Base-by-base conservation (phyloP, 192 early-diverging fungal genomes). In the Jimgerdemannia lactiflua region DNA sequence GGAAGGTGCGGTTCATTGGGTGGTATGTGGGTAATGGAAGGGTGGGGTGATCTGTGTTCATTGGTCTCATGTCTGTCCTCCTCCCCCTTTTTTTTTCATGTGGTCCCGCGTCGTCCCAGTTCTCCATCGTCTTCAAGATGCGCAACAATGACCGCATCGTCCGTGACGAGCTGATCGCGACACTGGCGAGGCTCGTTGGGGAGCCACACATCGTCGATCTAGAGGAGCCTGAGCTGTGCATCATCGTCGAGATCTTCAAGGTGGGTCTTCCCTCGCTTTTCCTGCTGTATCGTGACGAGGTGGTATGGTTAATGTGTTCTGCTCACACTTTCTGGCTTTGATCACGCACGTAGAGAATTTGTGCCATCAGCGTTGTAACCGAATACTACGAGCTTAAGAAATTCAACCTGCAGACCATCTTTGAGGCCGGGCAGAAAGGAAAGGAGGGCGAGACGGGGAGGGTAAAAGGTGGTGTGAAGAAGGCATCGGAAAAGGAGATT, bases 241-340 rank as follows among this genome's bases (percentile, higher is more conserved):
- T 92, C 39, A 79, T 92, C 40, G 86, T 86, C 7, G 91, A 92
- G 71, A 78, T 92, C 4, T 83, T 87, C 66, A 89, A 89, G 85
- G 88, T 86, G 79, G 18, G 72, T n/a, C n/a, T n/a, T n/a, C n/a
- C n/a, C n/a, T n/a, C n/a, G n/a, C n/a, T n/a, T n/a, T n/a, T n/a
- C n/a, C n/a, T n/a, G n/a, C n/a, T n/a, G n/a, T n/a, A n/a, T n/a
- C n/a, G n/a, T n/a, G n/a, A n/a, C n/a, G n/a, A n/a, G n/a, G n/a
- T n/a, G n/a, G n/a, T n/a, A n/a, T n/a, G n/a, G n/a, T n/a, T n/a
- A n/a, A n/a, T n/a, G n/a, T n/a, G n/a, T n/a, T n/a, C n/a, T n/a
- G n/a, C n/a, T n/a, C n/a, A n/a, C n/a, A n/a, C n/a, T n/a, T n/a
- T n/a, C n/a, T n/a, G n/a, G n/a, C 59, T 17, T 67, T 69, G 14